phyloP scores from a whole-genome alignment of 106 monocot genomes.

The Platanthera zijinensis region DNA sequence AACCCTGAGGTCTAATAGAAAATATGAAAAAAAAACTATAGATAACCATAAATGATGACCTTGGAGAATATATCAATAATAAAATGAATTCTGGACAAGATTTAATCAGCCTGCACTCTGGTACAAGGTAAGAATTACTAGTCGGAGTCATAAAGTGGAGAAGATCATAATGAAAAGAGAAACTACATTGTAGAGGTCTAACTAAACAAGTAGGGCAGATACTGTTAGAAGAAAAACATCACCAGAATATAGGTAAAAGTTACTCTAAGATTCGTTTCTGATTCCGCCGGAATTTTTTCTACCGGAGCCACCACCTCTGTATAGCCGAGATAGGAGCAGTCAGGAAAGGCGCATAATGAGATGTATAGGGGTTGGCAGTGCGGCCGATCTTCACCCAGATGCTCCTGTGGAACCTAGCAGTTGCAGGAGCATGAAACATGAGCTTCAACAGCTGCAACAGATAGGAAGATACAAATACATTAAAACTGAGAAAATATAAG shows the following conservation, averaged over 20 bases:
- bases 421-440: conserved; percentile 79
- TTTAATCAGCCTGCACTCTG: too few species aligned
- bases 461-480: background rate
- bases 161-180: too few species aligned
- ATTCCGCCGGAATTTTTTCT: conserved; percentile 2
- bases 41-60: too few species aligned
- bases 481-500: background rate
- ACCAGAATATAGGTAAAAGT: background rate
- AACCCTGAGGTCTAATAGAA: too few species aligned
- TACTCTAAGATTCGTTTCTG: background rate
- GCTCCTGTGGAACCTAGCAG: conserved; percentile 47
- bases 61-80: too few species aligned
- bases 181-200: background rate
- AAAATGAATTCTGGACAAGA: too few species aligned
- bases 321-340: conserved; percentile 43
- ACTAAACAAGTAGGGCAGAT: background rate
- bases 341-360: conserved; percentile 51
- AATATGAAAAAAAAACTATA: too few species aligned
- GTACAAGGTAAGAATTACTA: too few species aligned
- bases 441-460: conserved; percentile 69
- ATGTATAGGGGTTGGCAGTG: conserved; percentile 35
- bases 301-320: conserved; percentile 80
- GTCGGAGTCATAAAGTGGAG: too few species aligned
- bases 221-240: background rate
- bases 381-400: conserved; percentile 54